Percentiles rank a stretch among this genome's conserved stretches.
These are phyloP conservation scores for Monosporascus cannonballus DNA, from an alignment of 2,329 filamentous ascomycete genomes.

Conservation along the genomic window DNA sequence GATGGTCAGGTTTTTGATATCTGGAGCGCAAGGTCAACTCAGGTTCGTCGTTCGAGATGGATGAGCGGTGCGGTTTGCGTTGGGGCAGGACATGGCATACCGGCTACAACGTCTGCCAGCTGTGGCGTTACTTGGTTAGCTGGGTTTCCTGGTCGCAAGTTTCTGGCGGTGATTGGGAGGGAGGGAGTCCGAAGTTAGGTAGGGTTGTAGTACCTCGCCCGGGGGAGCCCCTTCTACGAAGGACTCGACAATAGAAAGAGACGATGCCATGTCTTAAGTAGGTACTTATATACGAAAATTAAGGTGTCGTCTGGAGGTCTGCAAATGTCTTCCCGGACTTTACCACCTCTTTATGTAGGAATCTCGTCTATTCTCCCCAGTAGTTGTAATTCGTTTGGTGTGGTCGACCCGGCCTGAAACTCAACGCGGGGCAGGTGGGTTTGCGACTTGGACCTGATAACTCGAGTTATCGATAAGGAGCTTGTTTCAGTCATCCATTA, in stretches of 20 bases:
- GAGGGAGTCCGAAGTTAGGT: slow-evolving; percentile 13
- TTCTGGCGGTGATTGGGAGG: neutral
- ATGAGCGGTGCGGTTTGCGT: neutral
- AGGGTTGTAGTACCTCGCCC: slow-evolving; percentile 67
- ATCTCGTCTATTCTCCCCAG: too few relatives aligned
- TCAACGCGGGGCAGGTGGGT: slow-evolving; percentile 3
- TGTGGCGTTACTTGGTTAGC: slow-evolving; percentile 30
- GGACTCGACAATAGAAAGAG: slow-evolving; percentile 62
- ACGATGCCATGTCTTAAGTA: slow-evolving; percentile 25
- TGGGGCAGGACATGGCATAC: slow-evolving; percentile 40
- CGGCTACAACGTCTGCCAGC: slow-evolving; percentile 84
- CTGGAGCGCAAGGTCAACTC: slow-evolving; percentile 38
- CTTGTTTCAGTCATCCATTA: too few relatives aligned
- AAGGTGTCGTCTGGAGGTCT: too few relatives aligned
- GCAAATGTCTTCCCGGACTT: too few relatives aligned
- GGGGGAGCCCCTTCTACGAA: slow-evolving; percentile 94
- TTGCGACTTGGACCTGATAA: neutral
- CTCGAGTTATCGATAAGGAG: too few relatives aligned
- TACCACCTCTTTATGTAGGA: too few relatives aligned
- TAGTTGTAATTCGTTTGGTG: too few relatives aligned
- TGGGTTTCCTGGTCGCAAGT: slow-evolving; percentile 1
- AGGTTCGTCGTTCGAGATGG: neutral
- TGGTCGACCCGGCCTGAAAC: too few relatives aligned
- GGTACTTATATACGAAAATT: too few relatives aligned
- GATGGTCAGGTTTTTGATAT: slow-evolving; percentile 81